phyloP scores from a whole-genome alignment of 257 asterid species.

The Nicotiana tomentosiformis region DNA sequence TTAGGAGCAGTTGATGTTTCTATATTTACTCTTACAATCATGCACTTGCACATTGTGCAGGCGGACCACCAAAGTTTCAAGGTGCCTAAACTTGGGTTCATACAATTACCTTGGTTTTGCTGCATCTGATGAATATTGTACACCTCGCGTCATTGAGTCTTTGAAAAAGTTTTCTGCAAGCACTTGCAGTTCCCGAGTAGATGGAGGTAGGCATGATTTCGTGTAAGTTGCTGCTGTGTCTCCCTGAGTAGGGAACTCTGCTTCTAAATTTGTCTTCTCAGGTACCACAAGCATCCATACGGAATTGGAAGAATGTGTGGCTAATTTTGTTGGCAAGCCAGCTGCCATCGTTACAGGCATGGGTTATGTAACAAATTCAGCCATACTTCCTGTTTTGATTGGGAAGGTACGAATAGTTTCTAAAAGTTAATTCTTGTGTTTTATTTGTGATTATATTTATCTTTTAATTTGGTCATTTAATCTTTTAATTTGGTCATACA shows the following conservation, averaged over 20 bases:
- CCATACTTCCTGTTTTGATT: slow-evolving; percentile 80
- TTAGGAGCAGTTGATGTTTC: background rate
- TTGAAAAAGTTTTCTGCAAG: slow-evolving; percentile 73
- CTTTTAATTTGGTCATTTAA: slow-evolving; percentile 12
- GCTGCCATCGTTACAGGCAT: slow-evolving; percentile 93
- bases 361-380: slow-evolving; percentile 97
- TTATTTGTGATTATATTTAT: background rate
- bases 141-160: slow-evolving; percentile 89
- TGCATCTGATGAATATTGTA: slow-evolving; percentile 95
- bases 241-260: background rate
- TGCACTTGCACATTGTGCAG: slow-evolving; percentile 33
- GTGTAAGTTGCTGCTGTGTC: background rate
- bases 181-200: slow-evolving; percentile 94
- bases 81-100: slow-evolving; percentile 96
- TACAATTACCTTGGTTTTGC: slow-evolving; percentile 98
- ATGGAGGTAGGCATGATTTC: slow-evolving; percentile 63
- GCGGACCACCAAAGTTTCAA: slow-evolving; percentile 57
- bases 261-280: slow-evolving; percentile 23
- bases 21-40: background rate
- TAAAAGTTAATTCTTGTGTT: background rate
- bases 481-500: slow-evolving; percentile 23
- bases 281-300: slow-evolving; percentile 77
- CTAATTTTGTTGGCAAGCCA: slow-evolving; percentile 83
- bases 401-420: slow-evolving; percentile 61
- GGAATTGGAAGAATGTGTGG: slow-evolving; percentile 87